Percentiles rank a stretch among this genome's conserved stretches.
These are phyloP conservation scores for Amoeboaphelidium occidentale DNA, from an alignment of 371 early-diverging fungal genomes.

Conservation along the genomic window DNA sequence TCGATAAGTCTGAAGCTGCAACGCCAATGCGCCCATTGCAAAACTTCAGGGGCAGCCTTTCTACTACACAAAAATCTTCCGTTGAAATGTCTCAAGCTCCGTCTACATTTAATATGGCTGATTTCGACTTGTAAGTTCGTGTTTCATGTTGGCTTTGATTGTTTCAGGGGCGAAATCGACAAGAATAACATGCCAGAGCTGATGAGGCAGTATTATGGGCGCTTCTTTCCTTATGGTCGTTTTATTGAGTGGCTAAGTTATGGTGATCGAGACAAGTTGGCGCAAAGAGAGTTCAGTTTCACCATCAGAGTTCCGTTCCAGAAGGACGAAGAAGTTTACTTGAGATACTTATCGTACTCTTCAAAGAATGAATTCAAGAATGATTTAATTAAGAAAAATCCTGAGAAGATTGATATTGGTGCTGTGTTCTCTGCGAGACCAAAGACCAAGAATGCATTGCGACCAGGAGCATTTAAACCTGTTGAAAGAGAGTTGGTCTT, in stretches of 20 bases:
- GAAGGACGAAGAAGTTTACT: slow-evolving; percentile 34
- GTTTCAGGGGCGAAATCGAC: no score
- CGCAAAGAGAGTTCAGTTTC: slow-evolving; percentile 84
- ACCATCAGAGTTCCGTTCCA: slow-evolving; percentile 21
- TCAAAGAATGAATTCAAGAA: slow-evolving; percentile 39
- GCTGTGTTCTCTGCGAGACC: slow-evolving; percentile 73
- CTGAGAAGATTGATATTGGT: slow-evolving; percentile 92
- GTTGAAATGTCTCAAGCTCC: no score
- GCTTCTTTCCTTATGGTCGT: background rate
- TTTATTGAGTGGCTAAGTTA: background rate
- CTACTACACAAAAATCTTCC: no score
- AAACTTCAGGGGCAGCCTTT: no score
- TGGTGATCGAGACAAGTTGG: background rate
- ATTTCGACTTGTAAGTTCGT: no score
- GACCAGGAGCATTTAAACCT: slow-evolving; percentile 42
- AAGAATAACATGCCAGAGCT: background rate
- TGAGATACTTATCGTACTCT: slow-evolving; percentile 69
- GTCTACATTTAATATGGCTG: no score
- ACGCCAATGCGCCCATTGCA: no score
- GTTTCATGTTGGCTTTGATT: no score
- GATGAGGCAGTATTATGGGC: background rate
- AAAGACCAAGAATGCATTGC: slow-evolving; percentile 43
- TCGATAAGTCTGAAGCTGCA: no score
- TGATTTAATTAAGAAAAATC: slow-evolving; percentile 42
- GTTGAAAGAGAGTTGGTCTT: slow-evolving; percentile 88